Evolutionary conservation across 2,329 filamentous ascomycete species (phyloP).

Genomic region (Cladosporium sp.): DNA sequence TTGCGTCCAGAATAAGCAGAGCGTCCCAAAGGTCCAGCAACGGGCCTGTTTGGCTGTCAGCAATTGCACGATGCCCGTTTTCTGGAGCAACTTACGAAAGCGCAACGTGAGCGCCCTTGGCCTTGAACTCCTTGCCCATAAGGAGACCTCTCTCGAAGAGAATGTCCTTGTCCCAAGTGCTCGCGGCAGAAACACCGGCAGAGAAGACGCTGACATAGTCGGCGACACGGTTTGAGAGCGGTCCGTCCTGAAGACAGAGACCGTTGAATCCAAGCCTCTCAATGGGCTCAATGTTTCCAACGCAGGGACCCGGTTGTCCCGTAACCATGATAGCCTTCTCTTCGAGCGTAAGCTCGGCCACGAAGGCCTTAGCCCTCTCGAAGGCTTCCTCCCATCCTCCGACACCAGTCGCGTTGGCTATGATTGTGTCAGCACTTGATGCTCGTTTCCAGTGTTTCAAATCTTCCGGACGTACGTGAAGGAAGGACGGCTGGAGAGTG

Average conservation of each 20-base stretch:
- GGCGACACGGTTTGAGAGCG: slow-evolving; percentile 33
- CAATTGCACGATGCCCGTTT: neutral
- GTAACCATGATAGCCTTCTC: slow-evolving; percentile 38
- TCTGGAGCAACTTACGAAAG: neutral
- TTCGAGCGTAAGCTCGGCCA: slow-evolving; percentile 33
- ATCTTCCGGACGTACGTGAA: neutral
- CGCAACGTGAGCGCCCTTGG: slow-evolving; percentile 49
- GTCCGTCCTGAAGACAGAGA: slow-evolving; percentile 76
- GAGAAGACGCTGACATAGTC: slow-evolving; percentile 58
- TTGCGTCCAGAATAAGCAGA: slow-evolving; percentile 13
- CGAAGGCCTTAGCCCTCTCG: slow-evolving; percentile 29
- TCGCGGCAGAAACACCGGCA: slow-evolving; percentile 74
- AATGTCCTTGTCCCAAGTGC: slow-evolving; percentile 72
- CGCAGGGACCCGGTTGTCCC: slow-evolving; percentile 25
- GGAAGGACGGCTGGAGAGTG: slow-evolving; percentile 7
- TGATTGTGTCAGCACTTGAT: neutral
- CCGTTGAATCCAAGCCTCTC: slow-evolving; percentile 27
- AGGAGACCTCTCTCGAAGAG: slow-evolving; percentile 38
- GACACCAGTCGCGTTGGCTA: slow-evolving; percentile 15
- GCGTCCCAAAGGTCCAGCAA: slow-evolving; percentile 31
- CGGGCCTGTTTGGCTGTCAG: slow-evolving; percentile 36
- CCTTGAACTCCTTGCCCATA: slow-evolving; percentile 27
- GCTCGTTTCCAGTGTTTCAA: neutral
- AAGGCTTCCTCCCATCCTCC: slow-evolving; percentile 12
- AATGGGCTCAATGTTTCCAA: slow-evolving; percentile 31